phyloP scores from a whole-genome alignment of 768 basidiomycete genomes.

The Lentinula detonsa region DNA sequence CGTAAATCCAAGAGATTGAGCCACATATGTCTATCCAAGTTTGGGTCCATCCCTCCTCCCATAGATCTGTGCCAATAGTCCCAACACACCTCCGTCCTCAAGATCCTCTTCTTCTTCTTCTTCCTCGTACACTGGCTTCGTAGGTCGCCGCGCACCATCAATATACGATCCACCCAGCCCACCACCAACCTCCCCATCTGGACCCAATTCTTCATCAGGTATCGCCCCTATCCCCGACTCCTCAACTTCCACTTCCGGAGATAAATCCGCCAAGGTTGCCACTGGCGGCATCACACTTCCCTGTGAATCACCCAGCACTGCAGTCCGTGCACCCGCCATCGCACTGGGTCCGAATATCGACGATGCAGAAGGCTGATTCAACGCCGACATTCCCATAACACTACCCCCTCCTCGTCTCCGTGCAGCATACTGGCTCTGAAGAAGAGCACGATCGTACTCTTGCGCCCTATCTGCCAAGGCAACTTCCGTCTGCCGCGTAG shows the following conservation, averaged over 20 bases:
- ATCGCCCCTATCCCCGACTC: conserved; percentile 15
- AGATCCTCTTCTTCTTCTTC: conserved; percentile 63
- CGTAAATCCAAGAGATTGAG: background rate
- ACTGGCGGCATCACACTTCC: conserved; percentile 34
- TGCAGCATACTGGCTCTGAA: conserved; percentile 59
- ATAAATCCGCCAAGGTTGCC: conserved; percentile 11
- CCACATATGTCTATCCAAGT: background rate
- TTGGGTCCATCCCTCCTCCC: conserved; percentile 46
- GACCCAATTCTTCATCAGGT: conserved; percentile 40
- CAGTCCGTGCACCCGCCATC: conserved; percentile 58
- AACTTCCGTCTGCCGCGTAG: conserved; percentile 27
- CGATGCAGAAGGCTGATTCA: conserved; percentile 30
- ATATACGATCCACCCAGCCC: conserved; percentile 72
- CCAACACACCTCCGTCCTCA: conserved; percentile 81
- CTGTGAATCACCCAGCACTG: conserved; percentile 72
- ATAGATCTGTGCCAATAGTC: conserved; percentile 84
- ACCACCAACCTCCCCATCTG: conserved; percentile 54
- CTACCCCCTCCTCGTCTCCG: conserved; percentile 39
- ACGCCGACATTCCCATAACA: conserved; percentile 42
- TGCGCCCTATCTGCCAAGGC: conserved; percentile 49
- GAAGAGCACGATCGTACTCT: conserved; percentile 71
- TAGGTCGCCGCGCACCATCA: conserved; percentile 49
- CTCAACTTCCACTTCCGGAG: conserved; percentile 8
- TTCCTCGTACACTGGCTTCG: conserved; percentile 42
- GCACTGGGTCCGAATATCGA: conserved; percentile 40